Conservation (phyloP, 1,139 yeast species). For the Yamadazyma dushanensis region DNA sequence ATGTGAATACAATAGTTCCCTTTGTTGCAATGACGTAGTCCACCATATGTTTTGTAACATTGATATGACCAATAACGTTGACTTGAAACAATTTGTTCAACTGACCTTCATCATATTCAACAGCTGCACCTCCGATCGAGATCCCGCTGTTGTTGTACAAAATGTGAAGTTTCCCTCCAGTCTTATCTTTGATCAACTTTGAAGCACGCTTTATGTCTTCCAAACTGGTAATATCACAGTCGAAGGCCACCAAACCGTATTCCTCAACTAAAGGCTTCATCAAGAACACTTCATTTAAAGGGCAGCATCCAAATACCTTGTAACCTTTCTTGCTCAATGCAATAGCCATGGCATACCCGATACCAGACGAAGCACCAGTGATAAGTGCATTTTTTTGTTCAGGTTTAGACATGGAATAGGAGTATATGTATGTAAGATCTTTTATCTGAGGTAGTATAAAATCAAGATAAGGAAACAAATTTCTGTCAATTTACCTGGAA, state of each 20-base stretch:
- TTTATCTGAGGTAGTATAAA: neutral
- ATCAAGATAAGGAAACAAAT: no score
- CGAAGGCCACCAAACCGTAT: conserved; percentile 31
- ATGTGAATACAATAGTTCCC: conserved; percentile 39
- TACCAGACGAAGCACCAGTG: conserved; percentile 44
- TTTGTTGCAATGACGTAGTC: conserved; percentile 32
- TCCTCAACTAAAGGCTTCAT: conserved; percentile 29
- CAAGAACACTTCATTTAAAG: conserved; percentile 21
- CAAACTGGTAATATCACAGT: conserved; percentile 31
- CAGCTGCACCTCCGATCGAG: conserved; percentile 32
- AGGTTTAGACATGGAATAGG: neutral
- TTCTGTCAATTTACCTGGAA: no score
- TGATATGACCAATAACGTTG: conserved; percentile 40
- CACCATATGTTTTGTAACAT: conserved; percentile 33
- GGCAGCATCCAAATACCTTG: conserved; percentile 35
- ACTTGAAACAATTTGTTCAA: conserved; percentile 28
- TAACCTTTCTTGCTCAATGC: conserved; percentile 32
- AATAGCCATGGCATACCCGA: conserved; percentile 33
- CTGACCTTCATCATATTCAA: conserved; percentile 28
- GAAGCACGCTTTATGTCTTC: conserved; percentile 28
- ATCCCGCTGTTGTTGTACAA: conserved; percentile 39
- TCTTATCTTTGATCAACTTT: conserved; percentile 21
- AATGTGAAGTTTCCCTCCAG: conserved; percentile 31
- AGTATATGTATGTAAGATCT: neutral
- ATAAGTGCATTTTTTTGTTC: conserved; percentile 28